phyloP scores from a whole-genome alignment of 805 yeast genomes.

The Dipodascopsis tothii region DNA sequence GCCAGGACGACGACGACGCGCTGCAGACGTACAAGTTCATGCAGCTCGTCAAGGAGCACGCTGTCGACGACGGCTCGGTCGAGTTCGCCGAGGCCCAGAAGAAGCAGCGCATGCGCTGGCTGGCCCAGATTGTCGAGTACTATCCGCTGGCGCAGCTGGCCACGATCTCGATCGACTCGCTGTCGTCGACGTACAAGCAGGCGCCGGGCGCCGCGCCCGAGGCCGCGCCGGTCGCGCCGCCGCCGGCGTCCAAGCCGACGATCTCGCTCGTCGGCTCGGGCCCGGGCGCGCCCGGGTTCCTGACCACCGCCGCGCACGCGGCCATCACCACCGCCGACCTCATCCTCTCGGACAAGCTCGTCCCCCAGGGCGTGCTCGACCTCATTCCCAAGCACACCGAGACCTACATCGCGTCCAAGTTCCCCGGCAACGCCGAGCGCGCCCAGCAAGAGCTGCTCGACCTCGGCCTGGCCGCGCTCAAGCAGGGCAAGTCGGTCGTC shows the following conservation, averaged over 20 bases:
- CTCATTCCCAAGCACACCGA: constrained; percentile 71
- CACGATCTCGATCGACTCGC: constrained; percentile 50
- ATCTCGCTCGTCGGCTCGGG: constrained; percentile 90
- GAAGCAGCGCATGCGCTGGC: constrained; percentile 65
- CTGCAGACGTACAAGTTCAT: constrained; percentile 55
- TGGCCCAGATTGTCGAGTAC: constrained; percentile 84
- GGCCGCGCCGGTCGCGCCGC: background rate
- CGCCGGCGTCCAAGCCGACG: constrained; percentile 37
- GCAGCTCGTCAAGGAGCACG: constrained; percentile 50
- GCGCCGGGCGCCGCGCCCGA: background rate
- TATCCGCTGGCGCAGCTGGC: constrained; percentile 67
- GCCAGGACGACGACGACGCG: constrained; percentile 63
- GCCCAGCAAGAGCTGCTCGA: constrained; percentile 80
- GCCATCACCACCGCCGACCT: constrained; percentile 77
- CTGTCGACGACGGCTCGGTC: constrained; percentile 36
- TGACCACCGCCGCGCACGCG: constrained; percentile 77
- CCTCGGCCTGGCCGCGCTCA: constrained; percentile 60
- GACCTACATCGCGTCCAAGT: constrained; percentile 80
- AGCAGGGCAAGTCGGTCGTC: constrained; percentile 68
- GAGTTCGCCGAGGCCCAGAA: background rate
- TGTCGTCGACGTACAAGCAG: constrained; percentile 38
- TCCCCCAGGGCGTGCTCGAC: constrained; percentile 78
- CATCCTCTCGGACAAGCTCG: constrained; percentile 82
- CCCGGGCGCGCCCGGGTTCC: constrained; percentile 76
- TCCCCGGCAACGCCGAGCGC: constrained; percentile 92